Conservation (phyloP, 352 stramenopile genomes). For the Globisporangium nunn region DNA sequence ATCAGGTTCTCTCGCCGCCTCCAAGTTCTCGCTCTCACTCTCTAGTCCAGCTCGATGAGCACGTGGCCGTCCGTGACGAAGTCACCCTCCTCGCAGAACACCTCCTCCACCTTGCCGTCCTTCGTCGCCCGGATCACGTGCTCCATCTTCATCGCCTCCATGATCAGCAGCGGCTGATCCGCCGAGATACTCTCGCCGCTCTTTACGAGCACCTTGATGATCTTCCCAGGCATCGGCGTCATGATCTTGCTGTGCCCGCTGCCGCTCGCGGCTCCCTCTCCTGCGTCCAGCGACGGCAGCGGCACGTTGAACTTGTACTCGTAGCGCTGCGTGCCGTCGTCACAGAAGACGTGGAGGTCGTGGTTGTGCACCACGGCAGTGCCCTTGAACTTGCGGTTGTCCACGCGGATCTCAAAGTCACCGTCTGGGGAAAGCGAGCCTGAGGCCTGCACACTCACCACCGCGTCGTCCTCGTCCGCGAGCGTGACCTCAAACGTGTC, state of each 20-base stretch:
- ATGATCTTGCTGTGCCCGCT: slow-evolving; percentile 51
- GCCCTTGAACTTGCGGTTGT: slow-evolving; percentile 55
- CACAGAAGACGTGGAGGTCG: slow-evolving; percentile 69
- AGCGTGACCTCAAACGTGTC: slow-evolving; percentile 39
- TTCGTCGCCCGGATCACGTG: slow-evolving; percentile 70
- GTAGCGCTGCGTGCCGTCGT: slow-evolving; percentile 65
- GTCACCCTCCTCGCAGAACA: slow-evolving; percentile 68
- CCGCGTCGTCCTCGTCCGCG: slow-evolving; percentile 12
- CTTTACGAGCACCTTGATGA: slow-evolving; percentile 87
- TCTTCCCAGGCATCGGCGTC: slow-evolving; percentile 94
- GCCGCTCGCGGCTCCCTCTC: slow-evolving; percentile 18
- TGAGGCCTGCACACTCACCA: slow-evolving; percentile 19
- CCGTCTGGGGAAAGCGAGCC: slow-evolving; percentile 30
- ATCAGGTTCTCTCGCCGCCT: background rate
- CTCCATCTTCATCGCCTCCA: slow-evolving; percentile 99
- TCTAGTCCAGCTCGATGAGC: slow-evolving; percentile 58
- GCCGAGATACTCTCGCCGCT: slow-evolving; percentile 81
- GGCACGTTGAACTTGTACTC: slow-evolving; percentile 81
- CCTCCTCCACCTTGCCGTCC: slow-evolving; percentile 57
- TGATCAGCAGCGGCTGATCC: slow-evolving; percentile 90
- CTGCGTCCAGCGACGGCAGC: slow-evolving; percentile 38
- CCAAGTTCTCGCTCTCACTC: background rate
- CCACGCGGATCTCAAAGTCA: slow-evolving; percentile 65
- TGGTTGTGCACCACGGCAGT: slow-evolving; percentile 62
- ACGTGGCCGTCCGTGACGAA: slow-evolving; percentile 73